phyloP scores from a whole-genome alignment of 257 asterid genomes.

The Cordia subcordata region DNA sequence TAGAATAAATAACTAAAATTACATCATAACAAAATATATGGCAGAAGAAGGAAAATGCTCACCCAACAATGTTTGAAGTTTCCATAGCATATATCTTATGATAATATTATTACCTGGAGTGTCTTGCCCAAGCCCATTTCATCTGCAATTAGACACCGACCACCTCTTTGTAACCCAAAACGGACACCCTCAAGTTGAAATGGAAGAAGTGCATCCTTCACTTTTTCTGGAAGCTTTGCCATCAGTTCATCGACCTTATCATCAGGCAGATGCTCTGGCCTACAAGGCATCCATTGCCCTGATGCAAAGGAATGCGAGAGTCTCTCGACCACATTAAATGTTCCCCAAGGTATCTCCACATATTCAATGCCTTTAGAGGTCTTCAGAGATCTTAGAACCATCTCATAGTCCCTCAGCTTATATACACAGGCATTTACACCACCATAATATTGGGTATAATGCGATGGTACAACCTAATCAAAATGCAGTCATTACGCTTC shows the following conservation, averaged over 20 bases:
- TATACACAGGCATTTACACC: conserved; percentile 77
- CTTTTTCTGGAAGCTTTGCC: conserved; percentile 51
- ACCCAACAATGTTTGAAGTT: neutral
- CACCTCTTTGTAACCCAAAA: conserved; percentile 89
- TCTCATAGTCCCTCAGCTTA: conserved; percentile 57
- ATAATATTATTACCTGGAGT: conserved; percentile 52
- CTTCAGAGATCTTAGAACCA: conserved; percentile 62
- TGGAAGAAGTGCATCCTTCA: conserved; percentile 62
- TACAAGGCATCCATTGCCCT: conserved; percentile 78
- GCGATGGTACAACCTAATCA: conserved; percentile 56
- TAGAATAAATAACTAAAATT: neutral
- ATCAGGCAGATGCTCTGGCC: conserved; percentile 83
- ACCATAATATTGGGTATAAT: conserved; percentile 69
- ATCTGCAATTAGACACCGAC: conserved; percentile 93
- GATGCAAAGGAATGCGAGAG: conserved; percentile 53
- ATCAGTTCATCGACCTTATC: conserved; percentile 77
- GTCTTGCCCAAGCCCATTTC: conserved; percentile 99
- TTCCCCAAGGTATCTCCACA: conserved; percentile 93
- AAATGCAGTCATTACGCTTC: conserved; percentile 6
- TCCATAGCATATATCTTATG: neutral
- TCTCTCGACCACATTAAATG: conserved; percentile 68
- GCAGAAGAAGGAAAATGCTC: neutral
- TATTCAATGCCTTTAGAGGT: conserved; percentile 50
- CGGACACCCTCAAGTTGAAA: conserved; percentile 92
- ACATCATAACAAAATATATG: neutral